These are phyloP conservation scores for Suillus variegatus DNA, from an alignment of 768 basidiomycete genomes.

Conservation along the genomic window DNA sequence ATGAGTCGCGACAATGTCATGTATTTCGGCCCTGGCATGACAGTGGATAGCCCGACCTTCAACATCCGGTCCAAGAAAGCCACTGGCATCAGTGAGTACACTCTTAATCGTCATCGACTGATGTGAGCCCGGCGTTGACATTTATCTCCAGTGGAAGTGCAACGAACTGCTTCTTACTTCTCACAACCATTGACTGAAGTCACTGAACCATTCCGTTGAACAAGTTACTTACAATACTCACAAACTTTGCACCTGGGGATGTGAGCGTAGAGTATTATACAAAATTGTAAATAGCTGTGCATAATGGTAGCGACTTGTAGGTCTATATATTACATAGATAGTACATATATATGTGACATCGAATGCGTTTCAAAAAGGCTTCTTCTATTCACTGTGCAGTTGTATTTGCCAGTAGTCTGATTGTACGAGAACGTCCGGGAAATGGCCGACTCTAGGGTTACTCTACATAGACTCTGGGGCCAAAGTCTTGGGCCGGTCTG, in stretches of 20 bases:
- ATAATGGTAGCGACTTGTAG: too few species aligned
- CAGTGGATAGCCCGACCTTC: background rate
- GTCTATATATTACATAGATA: too few species aligned
- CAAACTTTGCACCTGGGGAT: background rate
- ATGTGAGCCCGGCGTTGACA: background rate
- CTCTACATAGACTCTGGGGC: too few species aligned
- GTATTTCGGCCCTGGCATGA: background rate
- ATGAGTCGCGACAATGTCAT: background rate
- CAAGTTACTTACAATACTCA: background rate
- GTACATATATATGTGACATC: too few species aligned
- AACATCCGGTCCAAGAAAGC: background rate
- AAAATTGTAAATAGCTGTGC: too few species aligned
- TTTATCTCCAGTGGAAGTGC: background rate
- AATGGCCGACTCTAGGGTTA: too few species aligned
- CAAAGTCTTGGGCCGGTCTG: too few species aligned
- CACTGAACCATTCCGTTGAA: background rate
- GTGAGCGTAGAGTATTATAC: background rate
- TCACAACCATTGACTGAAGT: constrained; percentile 36
- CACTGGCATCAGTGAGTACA: background rate
- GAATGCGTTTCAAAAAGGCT: too few species aligned
- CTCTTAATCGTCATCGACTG: background rate
- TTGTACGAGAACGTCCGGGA: too few species aligned
- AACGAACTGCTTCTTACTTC: constrained; percentile 38
- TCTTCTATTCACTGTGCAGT: too few species aligned
- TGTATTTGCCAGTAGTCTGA: too few species aligned